Evolutionary conservation across 2,329 filamentous ascomycete species (phyloP).

Genomic region (Aureobasidium melanogenum): DNA sequence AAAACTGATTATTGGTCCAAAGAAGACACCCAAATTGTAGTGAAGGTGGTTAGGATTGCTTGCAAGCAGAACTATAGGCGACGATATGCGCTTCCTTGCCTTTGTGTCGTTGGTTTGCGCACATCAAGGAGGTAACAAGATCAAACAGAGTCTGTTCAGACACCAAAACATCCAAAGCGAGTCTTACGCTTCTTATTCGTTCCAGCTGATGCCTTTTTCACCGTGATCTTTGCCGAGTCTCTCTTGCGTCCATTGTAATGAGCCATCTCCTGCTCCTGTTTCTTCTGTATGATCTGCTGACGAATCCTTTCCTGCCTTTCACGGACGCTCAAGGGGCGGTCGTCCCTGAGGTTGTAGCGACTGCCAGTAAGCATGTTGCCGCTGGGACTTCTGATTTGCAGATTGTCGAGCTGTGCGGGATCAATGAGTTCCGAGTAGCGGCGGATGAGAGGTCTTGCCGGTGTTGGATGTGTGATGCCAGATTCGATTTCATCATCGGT

Average conservation of each 20-base stretch:
- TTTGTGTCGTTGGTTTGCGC: not conserved
- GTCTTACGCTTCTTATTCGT: not conserved
- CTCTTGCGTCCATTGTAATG: not conserved
- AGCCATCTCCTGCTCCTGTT: not conserved
- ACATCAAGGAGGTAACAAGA: not conserved
- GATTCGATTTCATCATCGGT: not conserved
- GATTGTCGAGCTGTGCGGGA: constrained; percentile 18
- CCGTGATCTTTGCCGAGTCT: not conserved
- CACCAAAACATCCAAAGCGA: constrained; percentile 1
- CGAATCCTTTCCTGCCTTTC: constrained; percentile 29
- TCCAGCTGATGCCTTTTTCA: not conserved
- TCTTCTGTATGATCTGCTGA: not conserved
- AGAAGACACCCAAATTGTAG: not conserved
- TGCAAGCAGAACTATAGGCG: not conserved
- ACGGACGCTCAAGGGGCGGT: constrained; percentile 26
- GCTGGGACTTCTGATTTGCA: constrained; percentile 23
- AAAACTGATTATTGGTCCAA: not conserved
- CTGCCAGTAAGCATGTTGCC: constrained; percentile 22
- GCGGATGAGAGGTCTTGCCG: constrained; percentile 16
- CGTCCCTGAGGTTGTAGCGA: constrained; percentile 19
- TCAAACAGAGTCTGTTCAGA: not conserved
- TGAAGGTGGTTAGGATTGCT: not conserved
- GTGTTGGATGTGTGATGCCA: constrained; percentile 18
- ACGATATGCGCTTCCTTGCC: not conserved
- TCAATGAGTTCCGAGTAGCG: constrained; percentile 23